Conservation (phyloP, 371 early-diverging fungal genomes). For the Blyttiomyces sp. region DNA sequence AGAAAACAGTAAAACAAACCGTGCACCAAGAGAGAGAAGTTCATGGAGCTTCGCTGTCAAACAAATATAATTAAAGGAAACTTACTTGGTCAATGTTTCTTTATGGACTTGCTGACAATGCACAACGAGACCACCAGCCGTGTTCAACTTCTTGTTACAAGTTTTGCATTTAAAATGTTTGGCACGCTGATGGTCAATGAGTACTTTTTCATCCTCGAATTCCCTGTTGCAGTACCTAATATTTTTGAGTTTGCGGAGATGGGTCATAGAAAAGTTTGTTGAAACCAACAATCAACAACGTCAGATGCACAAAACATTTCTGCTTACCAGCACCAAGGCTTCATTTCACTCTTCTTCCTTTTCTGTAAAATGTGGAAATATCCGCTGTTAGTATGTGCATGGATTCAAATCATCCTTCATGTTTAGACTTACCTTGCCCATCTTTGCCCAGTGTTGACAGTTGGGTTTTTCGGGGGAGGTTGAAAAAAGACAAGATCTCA, state of each 20-base stretch:
- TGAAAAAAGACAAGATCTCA: too few species aligned
- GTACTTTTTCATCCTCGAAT: constrained; percentile 92
- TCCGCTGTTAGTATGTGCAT: too few species aligned
- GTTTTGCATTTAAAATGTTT: constrained; percentile 89
- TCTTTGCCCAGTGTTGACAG: too few species aligned
- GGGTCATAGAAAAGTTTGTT: too few species aligned
- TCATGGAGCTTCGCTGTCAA: not conserved
- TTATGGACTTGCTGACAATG: constrained; percentile 94
- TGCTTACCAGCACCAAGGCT: constrained; percentile 78
- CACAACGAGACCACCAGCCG: constrained; percentile 87
- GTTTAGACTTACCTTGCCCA: too few species aligned
- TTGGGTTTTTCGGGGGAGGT: too few species aligned
- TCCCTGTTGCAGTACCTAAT: constrained; percentile 93
- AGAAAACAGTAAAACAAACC: not conserved
- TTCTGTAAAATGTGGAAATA: too few species aligned
- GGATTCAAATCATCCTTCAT: too few species aligned
- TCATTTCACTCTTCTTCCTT: constrained; percentile 62
- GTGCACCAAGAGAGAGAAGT: not conserved
- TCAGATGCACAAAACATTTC: too few species aligned
- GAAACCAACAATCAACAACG: too few species aligned
- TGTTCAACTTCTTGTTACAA: constrained; percentile 84
- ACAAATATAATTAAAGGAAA: constrained; percentile 6
- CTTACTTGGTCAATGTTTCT: constrained; percentile 71
- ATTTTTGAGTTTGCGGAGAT: too few species aligned
- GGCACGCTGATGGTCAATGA: constrained; percentile 88